Conservation (phyloP, 805 yeast genomes). For the Saturnispora halmiae region DNA sequence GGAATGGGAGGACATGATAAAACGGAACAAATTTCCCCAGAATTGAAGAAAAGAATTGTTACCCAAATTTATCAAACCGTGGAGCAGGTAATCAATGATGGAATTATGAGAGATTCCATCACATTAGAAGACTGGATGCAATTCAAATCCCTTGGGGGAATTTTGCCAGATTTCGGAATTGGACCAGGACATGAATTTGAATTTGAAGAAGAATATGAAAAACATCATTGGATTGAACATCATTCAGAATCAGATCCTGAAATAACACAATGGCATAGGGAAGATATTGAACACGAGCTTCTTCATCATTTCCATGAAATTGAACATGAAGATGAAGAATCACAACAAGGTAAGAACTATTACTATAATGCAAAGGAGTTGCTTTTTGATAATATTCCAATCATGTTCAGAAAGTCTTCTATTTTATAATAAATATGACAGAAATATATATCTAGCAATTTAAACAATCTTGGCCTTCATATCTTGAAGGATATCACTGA, state of each 20-base stretch:
- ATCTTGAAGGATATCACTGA: slow-evolving; percentile 60
- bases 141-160: slow-evolving; percentile 53
- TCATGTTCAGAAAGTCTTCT: slow-evolving; percentile 2
- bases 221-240: slow-evolving; percentile 86
- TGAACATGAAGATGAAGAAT: slow-evolving; percentile 33
- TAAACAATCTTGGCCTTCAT: slow-evolving; percentile 31
- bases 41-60: slow-evolving; percentile 47
- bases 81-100: slow-evolving; percentile 44
- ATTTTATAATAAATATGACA: no score
- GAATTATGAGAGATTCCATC: slow-evolving; percentile 30
- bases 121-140: slow-evolving; percentile 60
- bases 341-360: slow-evolving; percentile 57
- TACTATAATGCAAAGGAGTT: slow-evolving; percentile 7
- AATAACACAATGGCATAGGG: slow-evolving; percentile 69
- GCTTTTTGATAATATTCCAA: slow-evolving; percentile 6
- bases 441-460: background rate
- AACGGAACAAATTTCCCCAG: slow-evolving; percentile 48
- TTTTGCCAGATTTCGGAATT: slow-evolving; percentile 83
- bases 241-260: slow-evolving; percentile 77
- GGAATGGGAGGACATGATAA: slow-evolving; percentile 80
- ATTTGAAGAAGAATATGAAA: slow-evolving; percentile 87
- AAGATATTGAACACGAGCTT: slow-evolving; percentile 81
- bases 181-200: slow-evolving; percentile 87
- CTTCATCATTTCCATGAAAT: slow-evolving; percentile 81
- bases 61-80: slow-evolving; percentile 46